These are phyloP conservation scores for Saturnispora zaruensis DNA, from an alignment of 805 yeast genomes.

Conservation along the genomic window DNA sequence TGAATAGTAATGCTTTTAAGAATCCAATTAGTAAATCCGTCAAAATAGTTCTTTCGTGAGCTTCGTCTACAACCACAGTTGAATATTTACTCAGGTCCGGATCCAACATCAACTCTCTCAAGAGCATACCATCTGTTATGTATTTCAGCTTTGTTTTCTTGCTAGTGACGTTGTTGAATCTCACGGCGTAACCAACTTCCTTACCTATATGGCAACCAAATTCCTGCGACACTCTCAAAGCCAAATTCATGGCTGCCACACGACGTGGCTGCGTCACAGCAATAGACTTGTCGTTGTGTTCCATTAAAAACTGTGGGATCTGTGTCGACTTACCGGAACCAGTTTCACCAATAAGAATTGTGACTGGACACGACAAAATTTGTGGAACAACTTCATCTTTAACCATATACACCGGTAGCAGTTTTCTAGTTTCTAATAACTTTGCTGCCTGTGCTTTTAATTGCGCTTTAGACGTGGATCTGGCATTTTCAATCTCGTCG, in stretches of 20 bases:
- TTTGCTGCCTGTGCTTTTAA: conserved; percentile 34
- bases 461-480: conserved; percentile 4
- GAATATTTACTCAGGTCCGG: conserved; percentile 54
- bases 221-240: conserved; percentile 87
- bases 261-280: conserved; percentile 97
- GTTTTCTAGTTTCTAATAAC: conserved; percentile 44
- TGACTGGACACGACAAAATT: conserved; percentile 50
- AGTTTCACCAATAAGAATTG: conserved; percentile 88
- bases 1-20: conserved; percentile 52
- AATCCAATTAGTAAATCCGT: conserved; percentile 90
- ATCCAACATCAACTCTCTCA: conserved; percentile 83
- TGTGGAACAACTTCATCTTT: conserved; percentile 52
- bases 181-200: conserved; percentile 85
- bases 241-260: conserved; percentile 93
- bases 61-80: conserved; percentile 85
- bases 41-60: conserved; percentile 90
- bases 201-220: conserved; percentile 68
- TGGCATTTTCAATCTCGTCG: conserved; percentile 13
- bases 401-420: conserved; percentile 71
- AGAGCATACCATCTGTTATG: conserved; percentile 94
- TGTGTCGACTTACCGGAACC: conserved; percentile 98
- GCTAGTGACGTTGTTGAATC: conserved; percentile 68
- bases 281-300: conserved; percentile 39
- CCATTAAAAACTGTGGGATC: conserved; percentile 83
- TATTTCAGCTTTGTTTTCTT: conserved; percentile 65